Evolutionary conservation across 228 moss, liverwort and hornwort species (phyloP), one percentile per base, ranked within the genome.

Genomic region (Sphagnum magellanicum): DNA sequence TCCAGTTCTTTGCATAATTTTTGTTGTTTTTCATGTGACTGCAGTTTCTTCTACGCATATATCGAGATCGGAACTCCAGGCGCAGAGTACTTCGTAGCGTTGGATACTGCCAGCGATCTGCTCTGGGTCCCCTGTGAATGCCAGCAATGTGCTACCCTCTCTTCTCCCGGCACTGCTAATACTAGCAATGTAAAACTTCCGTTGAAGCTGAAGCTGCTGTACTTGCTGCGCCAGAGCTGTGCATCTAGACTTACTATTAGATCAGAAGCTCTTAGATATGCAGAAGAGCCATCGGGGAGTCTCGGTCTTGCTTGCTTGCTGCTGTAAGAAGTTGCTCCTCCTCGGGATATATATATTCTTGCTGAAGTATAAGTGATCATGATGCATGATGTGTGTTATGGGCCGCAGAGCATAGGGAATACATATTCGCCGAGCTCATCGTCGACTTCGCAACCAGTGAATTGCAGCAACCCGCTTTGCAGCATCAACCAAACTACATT

Each of bases 61-160:
- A 10, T 85, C 8, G 72, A 68, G 50, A 69, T 85, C 15, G 85
- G 85, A 52, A 76, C 81, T 46, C 85, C 85, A n/a, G 48, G 5
- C 6, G 74, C 79, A 47, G 47, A 81, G 1, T 76, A 74, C 63
- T 70, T 77, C 15, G 85, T 81, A 10, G 79, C 74, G 3, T 47
- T 85, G 59, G 85, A 85, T 9, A 85, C 81, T 49, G 81, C 78
- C 55, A 85, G 85, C 66, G 79, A 85, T 61, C 75, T 81, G 59
- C 74, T 79, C 58, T 85, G 85, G 85, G 51, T 85, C 59, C 85
- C 85, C 47, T 85, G 85, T 59, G 74, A 81, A 10, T 85, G 85
- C 55, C 69, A 61, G 53, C 73, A 73, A 15, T 85, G 85, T 71
- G 85, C 85, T 8, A 66, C 76, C 10, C 50, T 65, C 62, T 55